These are phyloP conservation scores for Rhododendron mucronatum DNA, from an alignment of 148 eudicot genomes.

Conservation along the genomic window DNA sequence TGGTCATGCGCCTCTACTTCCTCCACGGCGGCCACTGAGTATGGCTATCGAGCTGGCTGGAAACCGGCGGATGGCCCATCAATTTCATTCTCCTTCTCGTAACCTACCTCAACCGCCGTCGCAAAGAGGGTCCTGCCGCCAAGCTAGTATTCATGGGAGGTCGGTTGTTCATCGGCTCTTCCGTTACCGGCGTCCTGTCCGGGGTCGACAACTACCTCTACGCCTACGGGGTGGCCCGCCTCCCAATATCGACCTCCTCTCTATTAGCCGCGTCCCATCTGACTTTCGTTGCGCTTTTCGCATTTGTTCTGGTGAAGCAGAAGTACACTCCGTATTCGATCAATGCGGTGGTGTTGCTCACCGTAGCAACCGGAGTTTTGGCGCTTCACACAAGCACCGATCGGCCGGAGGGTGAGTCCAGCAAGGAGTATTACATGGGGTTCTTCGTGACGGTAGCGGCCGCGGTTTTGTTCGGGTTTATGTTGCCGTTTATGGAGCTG, in stretches of 20 bases:
- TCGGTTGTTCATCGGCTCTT: slow-evolving; percentile 18
- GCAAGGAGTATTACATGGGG: slow-evolving; percentile 31
- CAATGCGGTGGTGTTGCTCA: slow-evolving; percentile 53
- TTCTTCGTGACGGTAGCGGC: slow-evolving; percentile 46
- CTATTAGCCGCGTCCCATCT: slow-evolving; percentile 57
- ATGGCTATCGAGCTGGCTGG: slow-evolving; percentile 49
- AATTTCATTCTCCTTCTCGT: slow-evolving; percentile 32
- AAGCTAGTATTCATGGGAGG: slow-evolving; percentile 30
- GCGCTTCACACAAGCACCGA: slow-evolving; percentile 51
- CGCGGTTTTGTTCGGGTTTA: slow-evolving; percentile 39
- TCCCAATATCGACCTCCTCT: slow-evolving; percentile 59
- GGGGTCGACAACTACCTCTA: slow-evolving; percentile 60
- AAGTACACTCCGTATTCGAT: slow-evolving; percentile 52
- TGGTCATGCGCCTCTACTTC: slow-evolving; percentile 48
- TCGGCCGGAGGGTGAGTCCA: slow-evolving; percentile 35
- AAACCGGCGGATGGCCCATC: slow-evolving; percentile 60
- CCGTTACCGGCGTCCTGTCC: slow-evolving; percentile 32
- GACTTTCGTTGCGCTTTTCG: slow-evolving; percentile 56
- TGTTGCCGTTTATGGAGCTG: slow-evolving; percentile 53
- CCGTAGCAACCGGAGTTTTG: slow-evolving; percentile 47
- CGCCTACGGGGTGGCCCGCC: slow-evolving; percentile 48
- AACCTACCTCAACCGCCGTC: slow-evolving; percentile 27
- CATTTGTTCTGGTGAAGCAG: slow-evolving; percentile 50
- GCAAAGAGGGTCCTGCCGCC: slow-evolving; percentile 3
- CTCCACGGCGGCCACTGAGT: slow-evolving; percentile 49